phyloP scores from a whole-genome alignment of 2,329 filamentous ascomycete species.

The Harringtonia lauricola region DNA sequence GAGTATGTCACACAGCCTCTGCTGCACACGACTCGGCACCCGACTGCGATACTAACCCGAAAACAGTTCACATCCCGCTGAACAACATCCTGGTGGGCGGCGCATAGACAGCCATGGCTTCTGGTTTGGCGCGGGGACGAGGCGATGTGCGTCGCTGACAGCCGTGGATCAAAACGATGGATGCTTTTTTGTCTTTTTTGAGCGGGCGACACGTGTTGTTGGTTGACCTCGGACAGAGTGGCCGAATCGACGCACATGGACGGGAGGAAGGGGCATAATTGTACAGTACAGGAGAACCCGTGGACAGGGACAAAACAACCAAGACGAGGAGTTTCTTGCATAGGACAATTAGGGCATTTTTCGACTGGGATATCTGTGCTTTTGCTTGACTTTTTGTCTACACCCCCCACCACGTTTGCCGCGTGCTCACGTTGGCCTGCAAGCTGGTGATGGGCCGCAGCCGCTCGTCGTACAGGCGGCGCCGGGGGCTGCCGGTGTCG shows the following conservation, averaged over 20 bases:
- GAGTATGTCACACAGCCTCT: constrained; percentile 30
- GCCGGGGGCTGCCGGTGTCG: constrained; percentile 49
- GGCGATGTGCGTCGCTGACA: neutral
- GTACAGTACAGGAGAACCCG: neutral
- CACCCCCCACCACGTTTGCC: neutral
- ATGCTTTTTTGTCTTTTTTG: too few relatives aligned
- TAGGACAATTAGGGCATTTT: neutral
- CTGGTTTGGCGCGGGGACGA: neutral
- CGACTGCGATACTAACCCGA: neutral
- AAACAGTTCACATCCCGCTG: constrained; percentile 53
- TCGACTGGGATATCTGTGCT: neutral
- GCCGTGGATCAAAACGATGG: too few relatives aligned
- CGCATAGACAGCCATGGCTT: constrained; percentile 31
- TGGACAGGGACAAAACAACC: neutral
- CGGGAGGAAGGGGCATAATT: neutral
- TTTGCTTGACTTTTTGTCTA: too few relatives aligned
- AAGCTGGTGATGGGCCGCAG: constrained; percentile 27
- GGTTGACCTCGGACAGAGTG: too few relatives aligned
- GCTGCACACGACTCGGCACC: too few relatives aligned
- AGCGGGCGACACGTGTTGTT: too few relatives aligned
- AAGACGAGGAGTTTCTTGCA: neutral
- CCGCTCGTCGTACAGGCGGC: constrained; percentile 48
- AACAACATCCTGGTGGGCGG: constrained; percentile 61
- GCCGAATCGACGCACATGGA: neutral
- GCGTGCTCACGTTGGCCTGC: neutral